phyloP scores from a whole-genome alignment of 257 asterid species.

The Solanum appendiculatum region DNA sequence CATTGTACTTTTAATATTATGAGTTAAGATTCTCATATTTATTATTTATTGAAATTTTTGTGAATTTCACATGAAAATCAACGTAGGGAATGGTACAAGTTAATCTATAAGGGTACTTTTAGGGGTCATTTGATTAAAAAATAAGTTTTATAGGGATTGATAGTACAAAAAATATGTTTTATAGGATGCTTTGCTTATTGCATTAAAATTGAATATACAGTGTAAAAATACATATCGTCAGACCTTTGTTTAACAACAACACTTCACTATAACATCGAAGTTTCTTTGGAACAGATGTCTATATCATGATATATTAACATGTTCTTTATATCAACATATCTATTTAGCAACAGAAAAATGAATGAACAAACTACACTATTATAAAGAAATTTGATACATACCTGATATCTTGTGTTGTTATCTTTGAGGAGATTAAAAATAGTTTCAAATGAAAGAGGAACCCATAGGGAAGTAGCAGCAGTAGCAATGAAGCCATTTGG shows the following conservation, averaged over 20 bases:
- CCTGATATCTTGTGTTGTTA: conserved; percentile 41
- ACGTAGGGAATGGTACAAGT: no score
- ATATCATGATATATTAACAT: no score
- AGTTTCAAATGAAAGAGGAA: conserved; percentile 31
- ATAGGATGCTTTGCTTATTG: no score
- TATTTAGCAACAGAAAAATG: not conserved
- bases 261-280: no score
- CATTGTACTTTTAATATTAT: not conserved
- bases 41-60: not conserved
- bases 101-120: not conserved
- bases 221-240: no score
- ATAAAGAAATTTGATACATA: not conserved
- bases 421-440: conserved; percentile 49
- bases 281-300: no score
- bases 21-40: not conserved
- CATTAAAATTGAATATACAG: not conserved
- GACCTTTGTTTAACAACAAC: not conserved
- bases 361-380: no score
- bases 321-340: no score
- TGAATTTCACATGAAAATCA: not conserved
- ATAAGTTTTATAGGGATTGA: not conserved
- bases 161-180: not conserved
- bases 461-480: conserved; percentile 57
- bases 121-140: no score
- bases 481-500: conserved; percentile 32